phyloP scores from a whole-genome alignment of 306 rosid species.

The Dryas alaskensis region DNA sequence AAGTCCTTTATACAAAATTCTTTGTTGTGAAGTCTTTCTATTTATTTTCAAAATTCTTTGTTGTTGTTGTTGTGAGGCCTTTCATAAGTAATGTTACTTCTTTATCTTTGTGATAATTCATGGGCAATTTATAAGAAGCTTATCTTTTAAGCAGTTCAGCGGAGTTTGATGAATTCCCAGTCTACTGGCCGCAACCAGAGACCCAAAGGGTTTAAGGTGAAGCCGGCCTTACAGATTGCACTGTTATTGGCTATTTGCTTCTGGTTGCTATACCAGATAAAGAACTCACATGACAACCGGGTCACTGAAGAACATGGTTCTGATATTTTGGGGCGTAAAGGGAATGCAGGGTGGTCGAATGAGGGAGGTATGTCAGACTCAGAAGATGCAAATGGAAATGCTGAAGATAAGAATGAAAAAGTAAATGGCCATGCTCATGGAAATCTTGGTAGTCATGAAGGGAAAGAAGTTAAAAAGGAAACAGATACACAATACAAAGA shows the following conservation, averaged over 20 bases:
- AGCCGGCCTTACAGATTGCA: constrained; percentile 33
- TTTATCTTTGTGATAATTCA: background rate
- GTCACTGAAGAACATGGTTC: background rate
- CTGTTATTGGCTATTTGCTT: constrained; percentile 35
- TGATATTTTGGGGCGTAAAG: constrained; percentile 8
- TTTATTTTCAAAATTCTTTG: too few species aligned
- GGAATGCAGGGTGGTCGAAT: constrained; percentile 6
- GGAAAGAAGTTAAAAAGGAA: background rate
- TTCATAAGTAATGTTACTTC: background rate
- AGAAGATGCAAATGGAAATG: background rate
- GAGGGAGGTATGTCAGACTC: background rate
- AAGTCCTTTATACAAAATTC: too few species aligned
- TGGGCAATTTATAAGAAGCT: background rate
- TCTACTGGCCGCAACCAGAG: constrained; percentile 36
- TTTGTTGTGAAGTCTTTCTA: too few species aligned
- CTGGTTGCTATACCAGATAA: constrained; percentile 46
- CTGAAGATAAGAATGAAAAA: background rate
- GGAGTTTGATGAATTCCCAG: constrained; percentile 16
- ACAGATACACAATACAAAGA: background rate
- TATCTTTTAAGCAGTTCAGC: background rate
- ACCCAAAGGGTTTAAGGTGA: constrained; percentile 34
- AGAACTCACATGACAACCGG: constrained; percentile 18
- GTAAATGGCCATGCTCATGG: background rate
- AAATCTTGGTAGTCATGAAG: background rate
- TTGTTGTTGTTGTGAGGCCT: background rate